A percentile compares a stretch with the other conserved stretches of the same genome.
Conservation (phyloP, 495 filamentous ascomycete species). For the Penicillium odoratum region DNA sequence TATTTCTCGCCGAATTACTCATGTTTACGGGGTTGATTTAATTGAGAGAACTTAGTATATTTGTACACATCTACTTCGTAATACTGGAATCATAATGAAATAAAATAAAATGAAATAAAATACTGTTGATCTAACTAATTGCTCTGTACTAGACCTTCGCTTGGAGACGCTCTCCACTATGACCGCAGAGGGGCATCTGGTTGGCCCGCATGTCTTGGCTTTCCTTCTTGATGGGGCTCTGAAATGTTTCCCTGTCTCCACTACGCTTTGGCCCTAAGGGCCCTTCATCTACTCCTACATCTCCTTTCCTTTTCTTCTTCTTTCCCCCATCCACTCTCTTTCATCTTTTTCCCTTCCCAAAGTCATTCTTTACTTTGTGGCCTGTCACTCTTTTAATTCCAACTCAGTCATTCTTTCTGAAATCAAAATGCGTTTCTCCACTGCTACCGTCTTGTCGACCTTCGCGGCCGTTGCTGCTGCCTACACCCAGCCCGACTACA, state of each 20-base stretch:
- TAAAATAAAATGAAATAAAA: too few relatives aligned
- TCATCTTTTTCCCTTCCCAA: conserved; percentile 16
- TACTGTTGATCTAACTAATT: too few relatives aligned
- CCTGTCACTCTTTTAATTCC: conserved; percentile 15
- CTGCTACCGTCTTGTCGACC: conserved; percentile 44
- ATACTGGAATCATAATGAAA: too few relatives aligned
- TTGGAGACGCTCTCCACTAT: conserved; percentile 3
- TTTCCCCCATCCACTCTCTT: conserved; percentile 14
- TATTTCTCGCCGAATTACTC: neutral
- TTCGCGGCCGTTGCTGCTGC: conserved; percentile 54
- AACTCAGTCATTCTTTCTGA: conserved; percentile 27
- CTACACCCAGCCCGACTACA: conserved; percentile 51
- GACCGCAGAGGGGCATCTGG: neutral
- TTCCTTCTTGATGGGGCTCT: conserved; percentile 4
- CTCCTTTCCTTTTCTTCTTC: conserved; percentile 13
- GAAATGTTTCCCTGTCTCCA: conserved; percentile 3
- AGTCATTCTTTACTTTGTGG: conserved; percentile 26
- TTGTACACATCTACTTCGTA: too few relatives aligned
- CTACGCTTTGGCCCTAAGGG: conserved; percentile 16
- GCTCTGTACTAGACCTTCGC: conserved; percentile 2
- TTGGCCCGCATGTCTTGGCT: conserved; percentile 7
- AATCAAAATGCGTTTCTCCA: conserved; percentile 55
- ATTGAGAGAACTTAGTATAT: neutral
- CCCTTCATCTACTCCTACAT: conserved; percentile 7
- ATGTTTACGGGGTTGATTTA: neutral